phyloP scores from a whole-genome alignment of 2,329 filamentous ascomycete species.

The Cladobotryum protrusum region DNA sequence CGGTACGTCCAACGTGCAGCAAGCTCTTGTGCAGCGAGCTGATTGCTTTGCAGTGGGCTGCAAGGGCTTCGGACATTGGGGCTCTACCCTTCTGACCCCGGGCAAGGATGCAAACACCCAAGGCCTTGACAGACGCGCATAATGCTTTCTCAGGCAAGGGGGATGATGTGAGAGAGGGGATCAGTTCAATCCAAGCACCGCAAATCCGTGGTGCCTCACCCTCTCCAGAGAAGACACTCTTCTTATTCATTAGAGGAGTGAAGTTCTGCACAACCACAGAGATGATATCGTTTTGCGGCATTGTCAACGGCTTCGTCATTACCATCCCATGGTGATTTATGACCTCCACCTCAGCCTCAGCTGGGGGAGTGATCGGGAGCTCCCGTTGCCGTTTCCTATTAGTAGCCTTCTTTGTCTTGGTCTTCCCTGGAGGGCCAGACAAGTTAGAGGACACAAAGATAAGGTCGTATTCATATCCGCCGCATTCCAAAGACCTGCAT shows the following conservation, averaged over 20 bases:
- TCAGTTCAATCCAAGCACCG: slow-evolving; percentile 34
- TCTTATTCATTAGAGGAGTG: background rate
- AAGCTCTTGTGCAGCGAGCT: slow-evolving; percentile 20
- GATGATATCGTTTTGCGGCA: slow-evolving; percentile 20
- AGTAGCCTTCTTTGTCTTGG: background rate
- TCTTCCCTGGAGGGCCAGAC: background rate
- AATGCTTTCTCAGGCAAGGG: slow-evolving; percentile 18
- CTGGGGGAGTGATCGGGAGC: background rate
- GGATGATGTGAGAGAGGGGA: slow-evolving; percentile 24
- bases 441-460: slow-evolving; percentile 16
- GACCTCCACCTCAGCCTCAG: background rate
- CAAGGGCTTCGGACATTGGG: slow-evolving; percentile 19
- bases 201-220: slow-evolving; percentile 30
- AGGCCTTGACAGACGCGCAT: slow-evolving; percentile 25
- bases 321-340: background rate
- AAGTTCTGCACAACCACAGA: slow-evolving; percentile 17
- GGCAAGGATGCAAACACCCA: slow-evolving; percentile 25
- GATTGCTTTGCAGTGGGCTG: slow-evolving; percentile 26
- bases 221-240: background rate
- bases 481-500: slow-evolving; percentile 14
- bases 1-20: background rate
- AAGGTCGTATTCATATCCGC: slow-evolving; percentile 20
- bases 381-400: background rate
- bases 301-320: slow-evolving; percentile 9
- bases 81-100: slow-evolving; percentile 15